Base-by-base conservation (phyloP, 1,284 basidiomycete species). In the Neolentinus lepideus region DNA sequence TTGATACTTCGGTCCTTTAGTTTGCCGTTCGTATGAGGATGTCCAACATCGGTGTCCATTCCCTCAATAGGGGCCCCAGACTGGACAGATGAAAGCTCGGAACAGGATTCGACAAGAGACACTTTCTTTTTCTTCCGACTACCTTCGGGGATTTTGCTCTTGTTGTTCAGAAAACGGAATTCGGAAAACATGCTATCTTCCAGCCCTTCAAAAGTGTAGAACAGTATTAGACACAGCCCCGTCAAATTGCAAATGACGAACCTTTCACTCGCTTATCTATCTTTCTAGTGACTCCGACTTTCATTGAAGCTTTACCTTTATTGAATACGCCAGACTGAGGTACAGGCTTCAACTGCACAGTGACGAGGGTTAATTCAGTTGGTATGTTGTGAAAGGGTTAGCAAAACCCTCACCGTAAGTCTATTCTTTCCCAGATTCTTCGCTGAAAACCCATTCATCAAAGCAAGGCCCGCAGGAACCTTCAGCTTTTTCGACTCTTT, bases 401-500 rank as follows among this genome's bases (percentile, higher is more conserved):
- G 38, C 14, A 26, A 3, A 52, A 12, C 21, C 66, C 74, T 51
- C 58, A 89, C 88, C 57, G 88, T 91, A n/a, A 91, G 68, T 53
- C 88, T 79, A 57, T 78, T 75, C 60, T 78, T 82, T 1, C 83
- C 83, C 12, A 91, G 76, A 59, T 88, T 90, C 2, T 78, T 79
- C 0, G 88, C 81, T 8, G 77, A 73, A 63, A 91, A 88, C 0
- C 85, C 86, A 57, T 89, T 84, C 80, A 91, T 81, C 16, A 91
- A 73, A 0, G 88, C 84, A 51, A 90, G 71, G 2, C 78, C 81
- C 3, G 78, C 70, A 2, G 77, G 71, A 14, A 74, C 60, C 50
- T 71, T 75, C 24, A 63, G 59, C 56, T 71, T 74, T 59, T 71
- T 72, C 10, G 43, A 47, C 54, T 61, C 56, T 38, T 29, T 56